Evolutionary conservation across 495 filamentous ascomycete genomes (phyloP).

Genomic region (Podospora fimiseda): DNA sequence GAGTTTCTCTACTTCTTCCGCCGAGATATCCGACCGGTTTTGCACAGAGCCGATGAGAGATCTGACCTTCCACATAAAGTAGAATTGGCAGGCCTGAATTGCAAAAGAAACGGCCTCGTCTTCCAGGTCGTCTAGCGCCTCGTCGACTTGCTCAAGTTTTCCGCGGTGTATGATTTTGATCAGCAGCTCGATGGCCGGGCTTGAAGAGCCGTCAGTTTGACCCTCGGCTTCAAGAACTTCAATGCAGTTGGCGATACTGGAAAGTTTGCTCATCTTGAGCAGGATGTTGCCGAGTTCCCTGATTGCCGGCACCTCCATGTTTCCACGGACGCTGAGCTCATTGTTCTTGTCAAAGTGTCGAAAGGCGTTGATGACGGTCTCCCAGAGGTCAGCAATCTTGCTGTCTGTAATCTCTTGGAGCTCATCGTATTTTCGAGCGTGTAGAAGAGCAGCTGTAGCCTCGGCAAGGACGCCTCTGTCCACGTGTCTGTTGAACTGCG

Average conservation of each 20-base stretch:
- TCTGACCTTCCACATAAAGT: constrained; percentile 91
- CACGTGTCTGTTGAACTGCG: constrained; percentile 86
- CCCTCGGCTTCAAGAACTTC: constrained; percentile 61
- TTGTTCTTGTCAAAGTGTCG: constrained; percentile 58
- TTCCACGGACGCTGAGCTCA: constrained; percentile 57
- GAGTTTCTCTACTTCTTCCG: constrained; percentile 50
- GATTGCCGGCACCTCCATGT: constrained; percentile 54
- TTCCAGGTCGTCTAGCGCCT: constrained; percentile 61
- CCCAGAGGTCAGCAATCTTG: constrained; percentile 79
- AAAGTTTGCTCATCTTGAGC: constrained; percentile 75
- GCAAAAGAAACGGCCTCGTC: constrained; percentile 68
- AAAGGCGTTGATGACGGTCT: constrained; percentile 67
- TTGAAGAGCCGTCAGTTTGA: constrained; percentile 40
- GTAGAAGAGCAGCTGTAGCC: constrained; percentile 72
- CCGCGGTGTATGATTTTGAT: constrained; percentile 63
- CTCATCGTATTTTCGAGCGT: constrained; percentile 79
- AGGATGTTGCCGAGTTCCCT: constrained; percentile 70
- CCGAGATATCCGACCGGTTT: constrained; percentile 36
- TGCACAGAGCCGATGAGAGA: constrained; percentile 36
- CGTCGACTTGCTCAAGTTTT: constrained; percentile 51
- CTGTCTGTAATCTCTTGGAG: constrained; percentile 75
- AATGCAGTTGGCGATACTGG: constrained; percentile 70
- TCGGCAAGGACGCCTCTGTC: constrained; percentile 80
- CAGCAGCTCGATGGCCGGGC: constrained; percentile 58
- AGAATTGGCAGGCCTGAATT: constrained; percentile 68